Evolutionary conservation across 768 basidiomycete genomes (phyloP).

Genomic region (Tricholoma sp.): DNA sequence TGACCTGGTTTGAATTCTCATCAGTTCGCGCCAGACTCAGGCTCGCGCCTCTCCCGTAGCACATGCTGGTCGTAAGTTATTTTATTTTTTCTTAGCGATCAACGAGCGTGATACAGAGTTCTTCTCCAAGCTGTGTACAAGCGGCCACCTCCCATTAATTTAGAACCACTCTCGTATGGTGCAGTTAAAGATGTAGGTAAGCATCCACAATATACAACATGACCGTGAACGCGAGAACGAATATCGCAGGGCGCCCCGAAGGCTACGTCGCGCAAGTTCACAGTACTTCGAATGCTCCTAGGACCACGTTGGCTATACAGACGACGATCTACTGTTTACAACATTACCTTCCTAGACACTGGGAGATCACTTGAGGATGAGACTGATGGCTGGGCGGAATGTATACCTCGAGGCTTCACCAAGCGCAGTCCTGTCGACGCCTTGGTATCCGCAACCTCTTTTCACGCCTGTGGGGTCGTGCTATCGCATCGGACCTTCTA

Average conservation of each 20-base stretch:
- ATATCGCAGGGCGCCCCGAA: background rate
- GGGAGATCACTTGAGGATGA: background rate
- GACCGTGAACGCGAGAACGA: background rate
- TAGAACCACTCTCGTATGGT: background rate
- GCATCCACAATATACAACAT: background rate
- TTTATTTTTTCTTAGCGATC: too few relatives aligned
- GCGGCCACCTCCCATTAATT: background rate
- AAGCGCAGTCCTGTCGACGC: constrained; percentile 6
- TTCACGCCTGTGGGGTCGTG: constrained; percentile 6
- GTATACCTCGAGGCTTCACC: constrained; percentile 10
- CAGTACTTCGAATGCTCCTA: too few relatives aligned
- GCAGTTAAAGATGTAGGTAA: background rate
- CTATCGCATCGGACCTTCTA: constrained; percentile 10
- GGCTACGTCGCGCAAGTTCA: background rate
- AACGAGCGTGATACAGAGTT: background rate
- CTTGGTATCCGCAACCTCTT: constrained; percentile 9
- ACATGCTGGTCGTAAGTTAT: too few relatives aligned
- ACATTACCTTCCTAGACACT: constrained; percentile 2
- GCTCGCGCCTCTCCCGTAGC: too few relatives aligned
- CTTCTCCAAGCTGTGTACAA: background rate
- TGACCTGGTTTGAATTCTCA: too few relatives aligned
- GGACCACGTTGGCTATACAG: constrained; percentile 4
- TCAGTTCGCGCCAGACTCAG: too few relatives aligned
- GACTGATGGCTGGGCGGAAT: constrained; percentile 12
- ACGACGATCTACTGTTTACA: constrained; percentile 10